Evolutionary conservation across 2,329 filamentous ascomycete species (phyloP).

Genomic region (Exophiala lecanii-corni): DNA sequence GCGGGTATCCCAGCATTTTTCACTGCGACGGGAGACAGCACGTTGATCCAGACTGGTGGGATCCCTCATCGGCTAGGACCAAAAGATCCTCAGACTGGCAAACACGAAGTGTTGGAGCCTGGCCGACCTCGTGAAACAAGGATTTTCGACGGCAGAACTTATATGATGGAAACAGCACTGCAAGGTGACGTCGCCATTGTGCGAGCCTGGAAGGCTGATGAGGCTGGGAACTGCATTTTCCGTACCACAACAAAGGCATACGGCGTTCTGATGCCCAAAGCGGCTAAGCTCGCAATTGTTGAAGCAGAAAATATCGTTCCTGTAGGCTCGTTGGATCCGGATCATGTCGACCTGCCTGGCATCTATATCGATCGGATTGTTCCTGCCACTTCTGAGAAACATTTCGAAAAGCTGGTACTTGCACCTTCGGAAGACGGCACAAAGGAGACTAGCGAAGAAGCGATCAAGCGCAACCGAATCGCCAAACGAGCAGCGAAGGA

Average conservation of each 20-base stretch:
- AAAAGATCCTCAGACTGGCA: constrained; percentile 58
- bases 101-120: constrained; percentile 60
- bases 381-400: constrained; percentile 65
- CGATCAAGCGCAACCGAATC: constrained; percentile 63
- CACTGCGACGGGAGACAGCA: constrained; percentile 67
- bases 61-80: constrained; percentile 68
- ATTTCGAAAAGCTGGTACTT: constrained; percentile 60
- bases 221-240: constrained; percentile 75
- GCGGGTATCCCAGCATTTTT: constrained; percentile 88
- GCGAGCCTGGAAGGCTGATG: constrained; percentile 70
- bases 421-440: constrained; percentile 33
- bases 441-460: constrained; percentile 42
- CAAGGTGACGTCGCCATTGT: constrained; percentile 73
- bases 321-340: constrained; percentile 65
- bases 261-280: constrained; percentile 74
- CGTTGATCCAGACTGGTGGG: constrained; percentile 39
- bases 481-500: constrained; percentile 73
- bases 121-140: constrained; percentile 65
- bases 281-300: constrained; percentile 70
- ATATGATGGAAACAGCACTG: constrained; percentile 72
- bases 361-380: constrained; percentile 81
- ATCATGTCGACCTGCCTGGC: constrained; percentile 72
- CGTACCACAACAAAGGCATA: constrained; percentile 71
- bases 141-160: constrained; percentile 67
- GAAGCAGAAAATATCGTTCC: constrained; percentile 82